Conservation (phyloP, 192 early-diverging fungal species). For the Backusella morwellensis region DNA sequence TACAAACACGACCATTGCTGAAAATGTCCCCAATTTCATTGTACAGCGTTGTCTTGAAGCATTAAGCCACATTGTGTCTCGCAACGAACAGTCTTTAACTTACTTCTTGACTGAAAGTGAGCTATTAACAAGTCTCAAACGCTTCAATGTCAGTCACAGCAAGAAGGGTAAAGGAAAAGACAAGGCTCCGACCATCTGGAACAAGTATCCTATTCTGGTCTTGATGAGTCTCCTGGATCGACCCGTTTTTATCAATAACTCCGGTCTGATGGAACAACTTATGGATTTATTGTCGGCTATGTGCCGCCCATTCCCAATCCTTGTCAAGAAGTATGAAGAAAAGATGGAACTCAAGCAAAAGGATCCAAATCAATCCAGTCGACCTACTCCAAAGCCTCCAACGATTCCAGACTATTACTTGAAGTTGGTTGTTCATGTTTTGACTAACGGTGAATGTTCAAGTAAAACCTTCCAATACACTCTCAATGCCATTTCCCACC, state of each 20-base stretch:
- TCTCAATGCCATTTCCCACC: constrained; percentile 84
- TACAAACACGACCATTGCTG: constrained; percentile 31
- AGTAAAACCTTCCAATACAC: constrained; percentile 94
- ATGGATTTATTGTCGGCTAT: constrained; percentile 84
- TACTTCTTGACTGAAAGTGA: constrained; percentile 82
- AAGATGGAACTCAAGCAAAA: constrained; percentile 34
- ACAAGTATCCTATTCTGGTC: constrained; percentile 71
- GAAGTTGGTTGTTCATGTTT: constrained; percentile 84
- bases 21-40: constrained; percentile 84
- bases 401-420: constrained; percentile 80
- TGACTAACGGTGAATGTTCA: constrained; percentile 89
- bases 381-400: constrained; percentile 63
- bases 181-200: constrained; percentile 35
- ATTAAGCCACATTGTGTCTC: constrained; percentile 73
- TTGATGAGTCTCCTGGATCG: constrained; percentile 84
- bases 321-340: constrained; percentile 55
- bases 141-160: constrained; percentile 40
- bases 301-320: constrained; percentile 68
- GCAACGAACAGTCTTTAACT: constrained; percentile 72
- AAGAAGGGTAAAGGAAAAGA: constrained; percentile 74
- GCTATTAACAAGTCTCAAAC: constrained; percentile 48
- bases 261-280: constrained; percentile 81
- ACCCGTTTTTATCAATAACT: constrained; percentile 77
- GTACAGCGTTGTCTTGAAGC: constrained; percentile 87
- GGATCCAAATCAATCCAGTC: constrained; percentile 13